Evolutionary conservation across 495 filamentous ascomycete species (phyloP).

Genomic region (Penicillium alfredii): DNA sequence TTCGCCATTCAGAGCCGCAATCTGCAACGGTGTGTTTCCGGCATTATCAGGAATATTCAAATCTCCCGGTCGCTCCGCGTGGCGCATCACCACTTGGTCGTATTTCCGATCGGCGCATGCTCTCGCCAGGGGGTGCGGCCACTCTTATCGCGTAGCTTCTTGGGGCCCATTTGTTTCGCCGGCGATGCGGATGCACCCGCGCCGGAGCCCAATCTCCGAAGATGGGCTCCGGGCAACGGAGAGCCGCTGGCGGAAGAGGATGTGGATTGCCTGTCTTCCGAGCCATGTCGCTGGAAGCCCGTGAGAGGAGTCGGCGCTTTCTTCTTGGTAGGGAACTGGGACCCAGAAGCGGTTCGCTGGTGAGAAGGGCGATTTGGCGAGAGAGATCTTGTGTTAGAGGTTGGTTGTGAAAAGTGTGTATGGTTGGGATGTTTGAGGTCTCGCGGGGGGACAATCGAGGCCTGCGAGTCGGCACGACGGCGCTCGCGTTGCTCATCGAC

Average conservation of each 20-base stretch:
- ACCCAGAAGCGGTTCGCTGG: slow-evolving; percentile 55
- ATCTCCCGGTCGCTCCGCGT: slow-evolving; percentile 74
- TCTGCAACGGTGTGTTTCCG: slow-evolving; percentile 88
- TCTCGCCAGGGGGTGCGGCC: slow-evolving; percentile 79
- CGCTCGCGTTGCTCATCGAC: slow-evolving; percentile 32
- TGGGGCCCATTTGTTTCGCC: slow-evolving; percentile 60
- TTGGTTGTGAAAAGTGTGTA: slow-evolving; percentile 22
- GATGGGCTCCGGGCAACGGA: slow-evolving; percentile 59
- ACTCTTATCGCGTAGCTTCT: slow-evolving; percentile 78
- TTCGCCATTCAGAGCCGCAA: slow-evolving; percentile 77
- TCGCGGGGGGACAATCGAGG: slow-evolving; percentile 14
- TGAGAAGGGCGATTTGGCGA: slow-evolving; percentile 57
- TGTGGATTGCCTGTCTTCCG: slow-evolving; percentile 64
- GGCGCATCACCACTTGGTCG: slow-evolving; percentile 59
- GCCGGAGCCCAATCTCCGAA: slow-evolving; percentile 58
- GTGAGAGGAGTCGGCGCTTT: slow-evolving; percentile 47
- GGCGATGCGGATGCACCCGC: slow-evolving; percentile 55
- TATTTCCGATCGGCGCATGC: slow-evolving; percentile 74
- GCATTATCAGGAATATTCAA: slow-evolving; percentile 88
- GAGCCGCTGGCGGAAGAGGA: slow-evolving; percentile 69
- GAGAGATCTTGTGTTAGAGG: slow-evolving; percentile 51
- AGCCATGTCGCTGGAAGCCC: slow-evolving; percentile 39
- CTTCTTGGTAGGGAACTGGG: slow-evolving; percentile 43
- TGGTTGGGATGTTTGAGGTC: slow-evolving; percentile 26
- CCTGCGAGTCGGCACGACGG: slow-evolving; percentile 18